Conservation (phyloP, 768 basidiomycete genomes). For the Russula griseocarnosa region DNA sequence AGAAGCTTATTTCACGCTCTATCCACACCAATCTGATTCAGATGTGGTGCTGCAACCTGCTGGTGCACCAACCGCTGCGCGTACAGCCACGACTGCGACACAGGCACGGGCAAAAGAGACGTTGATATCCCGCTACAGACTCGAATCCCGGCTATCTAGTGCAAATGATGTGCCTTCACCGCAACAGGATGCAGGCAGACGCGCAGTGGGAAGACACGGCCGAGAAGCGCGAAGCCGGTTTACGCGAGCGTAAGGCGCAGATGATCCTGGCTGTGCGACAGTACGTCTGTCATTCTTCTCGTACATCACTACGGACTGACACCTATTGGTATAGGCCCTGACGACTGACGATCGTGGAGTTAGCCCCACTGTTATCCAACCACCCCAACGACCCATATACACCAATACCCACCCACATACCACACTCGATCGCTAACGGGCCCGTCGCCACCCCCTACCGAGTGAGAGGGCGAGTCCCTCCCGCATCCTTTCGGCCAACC, state of each 20-base stretch:
- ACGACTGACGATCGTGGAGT: too few relatives aligned
- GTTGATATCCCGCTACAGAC: constrained; percentile 66
- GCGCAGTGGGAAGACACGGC: constrained; percentile 73
- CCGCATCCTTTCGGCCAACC: too few relatives aligned
- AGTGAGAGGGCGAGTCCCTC: too few relatives aligned
- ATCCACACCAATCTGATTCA: constrained; percentile 45
- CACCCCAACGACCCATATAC: too few relatives aligned
- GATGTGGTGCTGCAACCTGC: constrained; percentile 32
- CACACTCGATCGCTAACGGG: too few relatives aligned
- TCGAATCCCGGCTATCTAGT: constrained; percentile 47
- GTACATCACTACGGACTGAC: neutral
- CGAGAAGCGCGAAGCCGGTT: constrained; percentile 72
- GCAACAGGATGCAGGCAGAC: constrained; percentile 50
- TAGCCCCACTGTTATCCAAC: too few relatives aligned
- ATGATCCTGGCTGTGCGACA: constrained; percentile 85
- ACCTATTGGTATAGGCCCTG: too few relatives aligned
- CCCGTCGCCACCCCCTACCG: too few relatives aligned
- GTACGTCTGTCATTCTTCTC: constrained; percentile 45
- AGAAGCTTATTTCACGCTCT: constrained; percentile 67
- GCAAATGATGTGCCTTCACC: constrained; percentile 25
- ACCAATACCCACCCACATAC: too few relatives aligned
- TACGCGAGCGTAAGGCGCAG: constrained; percentile 75
- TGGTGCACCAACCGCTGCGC: constrained; percentile 30
- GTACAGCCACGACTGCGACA: neutral
- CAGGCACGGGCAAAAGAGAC: constrained; percentile 39